phyloP scores from a whole-genome alignment of 306 rosid species.

The Abrus precatorius region DNA sequence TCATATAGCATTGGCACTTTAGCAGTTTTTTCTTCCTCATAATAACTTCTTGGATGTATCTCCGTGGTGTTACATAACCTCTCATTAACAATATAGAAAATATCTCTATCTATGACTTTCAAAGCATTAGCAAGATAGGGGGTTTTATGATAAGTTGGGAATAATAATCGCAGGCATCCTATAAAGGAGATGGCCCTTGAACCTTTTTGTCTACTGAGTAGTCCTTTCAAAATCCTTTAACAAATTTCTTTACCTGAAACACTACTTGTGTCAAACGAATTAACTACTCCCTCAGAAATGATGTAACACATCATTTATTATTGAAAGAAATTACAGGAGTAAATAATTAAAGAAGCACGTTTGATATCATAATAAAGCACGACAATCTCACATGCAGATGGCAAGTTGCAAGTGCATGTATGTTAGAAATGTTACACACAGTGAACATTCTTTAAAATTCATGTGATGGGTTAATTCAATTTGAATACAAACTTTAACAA shows the following conservation, averaged over 20 bases:
- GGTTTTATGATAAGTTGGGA: slow-evolving; percentile 33
- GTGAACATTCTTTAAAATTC: too few relatives aligned
- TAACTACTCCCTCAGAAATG: slow-evolving; percentile 3
- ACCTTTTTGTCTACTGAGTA: slow-evolving; percentile 55
- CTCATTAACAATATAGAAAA: neutral
- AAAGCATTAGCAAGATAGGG: slow-evolving; percentile 19
- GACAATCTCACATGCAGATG: too few relatives aligned
- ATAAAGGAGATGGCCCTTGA: slow-evolving; percentile 51
- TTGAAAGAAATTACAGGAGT: neutral
- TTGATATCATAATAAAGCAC: too few relatives aligned
- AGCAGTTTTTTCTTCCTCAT: neutral
- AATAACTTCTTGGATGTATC: neutral
- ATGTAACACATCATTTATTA: slow-evolving; percentile 32
- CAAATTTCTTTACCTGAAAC: slow-evolving; percentile 29
- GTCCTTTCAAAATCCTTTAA: slow-evolving; percentile 53
- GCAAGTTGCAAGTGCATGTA: too few relatives aligned
- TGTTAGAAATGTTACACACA: too few relatives aligned
- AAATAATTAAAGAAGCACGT: neutral
- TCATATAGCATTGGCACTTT: neutral
- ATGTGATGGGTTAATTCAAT: too few relatives aligned
- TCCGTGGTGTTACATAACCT: neutral
- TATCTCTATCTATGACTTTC: neutral
- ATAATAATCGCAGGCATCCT: slow-evolving; percentile 29
- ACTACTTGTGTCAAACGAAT: neutral
- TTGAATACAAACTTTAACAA: too few relatives aligned